Evolutionary conservation across 352 stramenopile genomes (phyloP).

Genomic region (Phytopythium kandeliae): DNA sequence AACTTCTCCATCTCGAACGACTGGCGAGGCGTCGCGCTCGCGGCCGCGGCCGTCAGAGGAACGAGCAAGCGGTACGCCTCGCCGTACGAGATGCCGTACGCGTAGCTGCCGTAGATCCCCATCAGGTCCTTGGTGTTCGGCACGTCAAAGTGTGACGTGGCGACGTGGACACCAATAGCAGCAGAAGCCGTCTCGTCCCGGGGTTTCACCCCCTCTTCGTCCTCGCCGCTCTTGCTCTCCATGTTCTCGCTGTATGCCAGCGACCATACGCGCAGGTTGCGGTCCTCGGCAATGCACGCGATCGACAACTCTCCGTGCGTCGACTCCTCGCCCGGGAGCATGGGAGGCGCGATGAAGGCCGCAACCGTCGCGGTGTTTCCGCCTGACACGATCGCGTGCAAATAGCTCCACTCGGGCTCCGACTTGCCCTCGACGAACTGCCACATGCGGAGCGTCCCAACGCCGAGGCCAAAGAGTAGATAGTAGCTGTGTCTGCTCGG

Average conservation of each 20-base stretch:
- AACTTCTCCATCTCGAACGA: constrained; percentile 67
- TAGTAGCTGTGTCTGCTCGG: constrained; percentile 38
- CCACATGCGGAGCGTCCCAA: constrained; percentile 70
- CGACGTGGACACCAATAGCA: constrained; percentile 20
- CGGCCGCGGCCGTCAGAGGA: constrained; percentile 8
- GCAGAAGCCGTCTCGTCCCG: constrained; percentile 8
- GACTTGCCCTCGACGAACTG: constrained; percentile 46
- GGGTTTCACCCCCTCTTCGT: constrained; percentile 18
- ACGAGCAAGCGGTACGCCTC: constrained; percentile 58
- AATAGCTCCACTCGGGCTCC: constrained; percentile 34
- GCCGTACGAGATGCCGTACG: constrained; percentile 64
- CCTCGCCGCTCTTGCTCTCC: constrained; percentile 11
- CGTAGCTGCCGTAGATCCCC: constrained; percentile 50
- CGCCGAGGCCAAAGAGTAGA: constrained; percentile 60
- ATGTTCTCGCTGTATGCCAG: constrained; percentile 26
- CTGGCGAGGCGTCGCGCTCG: constrained; percentile 18
- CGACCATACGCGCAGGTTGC: constrained; percentile 66
- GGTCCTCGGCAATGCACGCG: constrained; percentile 44
- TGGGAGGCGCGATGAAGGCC: constrained; percentile 40
- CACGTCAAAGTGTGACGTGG: constrained; percentile 53
- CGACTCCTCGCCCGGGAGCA: background rate
- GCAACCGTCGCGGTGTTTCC: constrained; percentile 53
- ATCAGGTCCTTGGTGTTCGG: constrained; percentile 54
- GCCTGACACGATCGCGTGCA: constrained; percentile 47
- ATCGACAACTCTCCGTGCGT: constrained; percentile 25